Base-by-base conservation (phyloP, 1,284 basidiomycete species). In the Fomitiporia mediterranea region DNA sequence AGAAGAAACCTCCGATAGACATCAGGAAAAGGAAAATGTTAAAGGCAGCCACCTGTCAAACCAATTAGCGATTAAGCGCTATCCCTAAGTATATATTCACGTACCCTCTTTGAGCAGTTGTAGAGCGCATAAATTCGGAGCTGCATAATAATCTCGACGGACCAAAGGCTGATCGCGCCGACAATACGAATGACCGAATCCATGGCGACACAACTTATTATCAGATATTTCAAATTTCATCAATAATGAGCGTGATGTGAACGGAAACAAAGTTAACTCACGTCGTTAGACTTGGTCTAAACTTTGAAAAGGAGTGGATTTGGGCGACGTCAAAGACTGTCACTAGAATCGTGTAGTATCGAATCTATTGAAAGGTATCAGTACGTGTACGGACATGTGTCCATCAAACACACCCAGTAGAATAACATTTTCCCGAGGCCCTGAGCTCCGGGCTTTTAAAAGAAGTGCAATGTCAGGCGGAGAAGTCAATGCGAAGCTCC, bases 61-160 rank as follows among this genome's bases (percentile, higher is more conserved):
- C n/a, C n/a, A n/a, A n/a, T n/a, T n/a, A n/a, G n/a, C n/a, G n/a
- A n/a, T n/a, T n/a, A n/a, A n/a, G n/a, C n/a, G n/a, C n/a, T n/a
- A n/a, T n/a, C n/a, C n/a, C n/a, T n/a, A n/a, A n/a, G n/a, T n/a
- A n/a, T n/a, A n/a, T n/a, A n/a, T n/a, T n/a, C n/a, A 39, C 64
- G 40, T 37, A 74, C 73, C 55, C 62, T 66, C 57, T 67, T 71
- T 0, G 71, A 74, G 35, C 70, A 69, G 23, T 66, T 65, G 60
- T 67, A 76, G 5, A 76, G 59, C 4, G 68, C 70, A 59, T 74
- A 72, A 32, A 74, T 65, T 17, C 74, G 64, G 38, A 74, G 56
- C 60, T 74, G 73, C 72, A 76, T 72, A 50, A 74, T 64, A 37
- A 75, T 71, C 61, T 75, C 73, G 25, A 75, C 66, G 30, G 69